phyloP scores from a whole-genome alignment of 352 stramenopile genomes.

The Pythium catenulatum region DNA sequence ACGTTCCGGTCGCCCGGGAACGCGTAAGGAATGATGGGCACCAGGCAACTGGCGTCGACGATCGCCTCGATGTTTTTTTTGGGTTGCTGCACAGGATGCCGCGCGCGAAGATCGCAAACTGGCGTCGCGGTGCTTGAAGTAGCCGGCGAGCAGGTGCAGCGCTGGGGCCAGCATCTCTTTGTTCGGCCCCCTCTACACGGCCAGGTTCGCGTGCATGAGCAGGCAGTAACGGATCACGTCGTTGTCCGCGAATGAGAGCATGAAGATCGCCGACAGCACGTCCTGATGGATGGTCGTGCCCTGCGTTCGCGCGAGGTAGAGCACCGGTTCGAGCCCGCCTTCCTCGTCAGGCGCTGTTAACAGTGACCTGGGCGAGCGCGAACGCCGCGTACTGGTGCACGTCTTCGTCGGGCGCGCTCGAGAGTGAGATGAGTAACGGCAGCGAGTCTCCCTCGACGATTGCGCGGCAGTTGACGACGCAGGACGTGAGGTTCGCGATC shows the following conservation, averaged over 20 bases:
- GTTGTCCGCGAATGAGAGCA: constrained; percentile 95
- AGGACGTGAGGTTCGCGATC: constrained; percentile 96
- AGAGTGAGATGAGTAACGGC: constrained; percentile 96
- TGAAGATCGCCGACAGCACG: constrained; percentile 95
- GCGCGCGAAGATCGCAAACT: constrained; percentile 97
- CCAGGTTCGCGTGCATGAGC: constrained; percentile 96
- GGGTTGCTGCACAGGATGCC: constrained; percentile 97
- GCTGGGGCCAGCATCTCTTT: constrained; percentile 84
- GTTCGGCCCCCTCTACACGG: constrained; percentile 92
- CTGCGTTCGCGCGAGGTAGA: constrained; percentile 96
- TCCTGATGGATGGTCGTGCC: constrained; percentile 95
- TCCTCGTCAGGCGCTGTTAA: constrained; percentile 97
- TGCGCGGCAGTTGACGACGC: constrained; percentile 95
- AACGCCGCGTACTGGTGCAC: constrained; percentile 97
- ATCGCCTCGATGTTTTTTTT: constrained; percentile 94
- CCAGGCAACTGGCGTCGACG: constrained; percentile 92
- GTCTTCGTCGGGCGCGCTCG: constrained; percentile 95
- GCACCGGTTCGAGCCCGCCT: constrained; percentile 96
- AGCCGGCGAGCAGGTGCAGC: constrained; percentile 94
- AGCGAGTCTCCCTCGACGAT: constrained; percentile 97
- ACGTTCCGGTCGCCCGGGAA: constrained; percentile 96
- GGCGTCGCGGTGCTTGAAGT: constrained; percentile 96
- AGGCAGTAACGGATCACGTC: constrained; percentile 97
- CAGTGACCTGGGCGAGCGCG: constrained; percentile 96
- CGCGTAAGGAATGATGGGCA: constrained; percentile 96